Base-by-base conservation (phyloP, 129 eudicot species). In the Escallonia rubra region DNA sequence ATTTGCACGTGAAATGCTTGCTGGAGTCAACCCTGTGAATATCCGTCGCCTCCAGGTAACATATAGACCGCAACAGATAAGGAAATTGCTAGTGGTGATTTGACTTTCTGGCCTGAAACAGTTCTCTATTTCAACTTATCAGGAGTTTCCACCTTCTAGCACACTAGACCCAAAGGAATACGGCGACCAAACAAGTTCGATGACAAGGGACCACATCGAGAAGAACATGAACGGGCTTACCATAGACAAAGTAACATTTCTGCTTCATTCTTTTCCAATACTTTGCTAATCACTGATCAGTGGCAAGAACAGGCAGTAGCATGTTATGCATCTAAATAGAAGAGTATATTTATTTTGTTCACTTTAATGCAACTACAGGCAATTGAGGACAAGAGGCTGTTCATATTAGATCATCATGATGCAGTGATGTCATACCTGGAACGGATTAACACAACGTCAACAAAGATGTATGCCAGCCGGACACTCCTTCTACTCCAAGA, bases 1-100 rank as follows among this genome's bases (percentile, higher is more conserved):
- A 57, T 84, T 84, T 77, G 89, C 76, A 47, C 51, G 89, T 63
- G 89, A 84, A 77, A 80, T 84, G 89, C 76, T 84, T 1, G 85
- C 89, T 4, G 89, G 89, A 73, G 83, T 80, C 45, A 80, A 84
- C 58, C 89, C 86, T 10, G 83, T 84, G 46, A 12, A 65, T 40
- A 84, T 84, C 38, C 72, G 83, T 34, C 71, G 80, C 50, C 81
- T 84, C 34, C 61, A 76, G 72, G 89, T 83, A 77, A 68, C 9
- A 4, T n/a, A 10, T 3, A 23, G 34, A 23, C 34, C 1, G 34
- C 34, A 0, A 1, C 42, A 40, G 13, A 55, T 45, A 7, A 11
- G 58, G 8, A 11, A 55, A 43, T 39, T 43, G 16, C 43, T 62
- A 52, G 12, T 12, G 59, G 59, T 23, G 16, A 11, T 54, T 34